These are phyloP conservation scores for Ophiocordyceps unilateralis DNA, from an alignment of 2,329 filamentous ascomycete genomes.

Conservation along the genomic window DNA sequence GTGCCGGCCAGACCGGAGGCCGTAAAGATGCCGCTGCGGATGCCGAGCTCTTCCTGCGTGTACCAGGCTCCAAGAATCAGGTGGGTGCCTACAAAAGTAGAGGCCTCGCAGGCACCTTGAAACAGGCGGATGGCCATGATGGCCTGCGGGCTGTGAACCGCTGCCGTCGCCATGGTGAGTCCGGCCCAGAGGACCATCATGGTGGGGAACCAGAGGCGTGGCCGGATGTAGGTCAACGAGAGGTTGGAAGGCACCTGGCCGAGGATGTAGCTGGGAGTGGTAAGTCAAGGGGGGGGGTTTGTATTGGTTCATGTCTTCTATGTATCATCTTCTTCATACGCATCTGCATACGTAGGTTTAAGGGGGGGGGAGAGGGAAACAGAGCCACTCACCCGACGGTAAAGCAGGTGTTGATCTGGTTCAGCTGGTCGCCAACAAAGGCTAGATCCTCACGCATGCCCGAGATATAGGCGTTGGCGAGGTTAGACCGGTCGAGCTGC, in stretches of 20 bases:
- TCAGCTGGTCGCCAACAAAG: constrained; percentile 25
- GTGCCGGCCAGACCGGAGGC: constrained; percentile 41
- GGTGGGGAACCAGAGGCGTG: constrained; percentile 43
- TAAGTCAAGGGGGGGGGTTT: too few relatives aligned
- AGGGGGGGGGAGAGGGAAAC: neutral
- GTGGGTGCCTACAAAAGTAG: constrained; percentile 22
- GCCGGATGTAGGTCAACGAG: constrained; percentile 44
- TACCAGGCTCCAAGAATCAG: constrained; percentile 38
- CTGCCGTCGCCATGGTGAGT: constrained; percentile 39
- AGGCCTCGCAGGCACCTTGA: constrained; percentile 20
- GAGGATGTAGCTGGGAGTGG: constrained; percentile 21
- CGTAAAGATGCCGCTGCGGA: constrained; percentile 46
- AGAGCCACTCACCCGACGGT: constrained; percentile 17
- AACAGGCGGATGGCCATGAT: constrained; percentile 23
- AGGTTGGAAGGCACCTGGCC: constrained; percentile 46
- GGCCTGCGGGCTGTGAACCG: constrained; percentile 17
- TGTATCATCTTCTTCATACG: too few relatives aligned
- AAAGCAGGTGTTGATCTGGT: constrained; percentile 19
- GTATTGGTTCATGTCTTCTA: too few relatives aligned
- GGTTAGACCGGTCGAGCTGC: constrained; percentile 20
- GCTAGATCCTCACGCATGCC: constrained; percentile 29
- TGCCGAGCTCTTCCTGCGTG: constrained; percentile 40
- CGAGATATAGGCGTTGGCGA: constrained; percentile 23
- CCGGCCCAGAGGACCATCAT: constrained; percentile 49
- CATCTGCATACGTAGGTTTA: neutral